Evolutionary conservation across 2,329 filamentous ascomycete species (phyloP).

Genomic region (Pyricularia pennisetigena): DNA sequence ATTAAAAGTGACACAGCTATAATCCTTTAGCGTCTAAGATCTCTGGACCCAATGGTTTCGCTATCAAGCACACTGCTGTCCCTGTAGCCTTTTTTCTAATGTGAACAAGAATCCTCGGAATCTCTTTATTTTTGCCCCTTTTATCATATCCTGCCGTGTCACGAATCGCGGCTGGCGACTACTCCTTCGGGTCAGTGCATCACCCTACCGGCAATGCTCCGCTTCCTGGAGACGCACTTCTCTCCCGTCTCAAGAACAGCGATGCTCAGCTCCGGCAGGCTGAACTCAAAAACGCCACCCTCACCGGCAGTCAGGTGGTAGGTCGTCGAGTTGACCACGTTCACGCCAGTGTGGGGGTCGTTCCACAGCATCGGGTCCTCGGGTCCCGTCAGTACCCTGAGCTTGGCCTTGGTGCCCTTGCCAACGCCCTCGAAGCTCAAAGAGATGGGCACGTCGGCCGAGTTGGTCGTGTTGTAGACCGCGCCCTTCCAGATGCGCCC

Average conservation of each 20-base stretch:
- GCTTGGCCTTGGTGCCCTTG: conserved; percentile 25
- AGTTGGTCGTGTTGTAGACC: conserved; percentile 40
- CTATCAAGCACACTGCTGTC: neutral
- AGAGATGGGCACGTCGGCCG: conserved; percentile 31
- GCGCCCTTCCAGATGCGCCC: conserved; percentile 39
- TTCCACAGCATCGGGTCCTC: conserved; percentile 32
- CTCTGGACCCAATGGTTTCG: neutral
- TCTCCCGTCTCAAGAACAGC: conserved; percentile 38
- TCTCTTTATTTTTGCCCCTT: neutral
- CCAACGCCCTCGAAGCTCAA: conserved; percentile 33
- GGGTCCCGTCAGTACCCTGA: conserved; percentile 35
- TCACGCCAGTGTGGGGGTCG: conserved; percentile 31
- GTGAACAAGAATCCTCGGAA: neutral
- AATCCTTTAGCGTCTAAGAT: neutral
- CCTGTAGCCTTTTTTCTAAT: neutral
- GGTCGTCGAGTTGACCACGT: conserved; percentile 35
- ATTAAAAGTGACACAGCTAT: neutral
- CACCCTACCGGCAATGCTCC: neutral
- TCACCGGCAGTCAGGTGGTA: conserved; percentile 27
- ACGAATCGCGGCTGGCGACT: neutral
- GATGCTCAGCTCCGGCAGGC: conserved; percentile 43
- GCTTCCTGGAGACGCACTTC: neutral
- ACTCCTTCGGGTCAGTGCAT: neutral
- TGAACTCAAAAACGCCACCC: conserved; percentile 40
- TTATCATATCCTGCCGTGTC: neutral